phyloP scores from a whole-genome alignment of 2,329 filamentous ascomycete genomes.

The Phaeoacremonium minimum region DNA sequence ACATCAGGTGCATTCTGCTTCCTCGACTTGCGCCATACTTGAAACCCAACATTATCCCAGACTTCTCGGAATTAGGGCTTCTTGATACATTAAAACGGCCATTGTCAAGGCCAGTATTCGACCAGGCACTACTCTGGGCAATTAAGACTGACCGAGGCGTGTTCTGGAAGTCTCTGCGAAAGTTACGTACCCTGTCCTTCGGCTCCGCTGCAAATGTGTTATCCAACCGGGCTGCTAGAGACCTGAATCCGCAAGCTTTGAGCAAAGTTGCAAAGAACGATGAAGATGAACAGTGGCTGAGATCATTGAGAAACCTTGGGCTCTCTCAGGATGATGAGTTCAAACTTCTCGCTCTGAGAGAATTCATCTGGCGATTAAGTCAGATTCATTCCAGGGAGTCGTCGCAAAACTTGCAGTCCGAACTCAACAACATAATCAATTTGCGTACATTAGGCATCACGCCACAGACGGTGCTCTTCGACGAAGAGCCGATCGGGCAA shows the following conservation, averaged over 20 bases:
- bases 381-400: conserved; percentile 61
- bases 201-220: conserved; percentile 56
- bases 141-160: conserved; percentile 72
- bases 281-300: conserved; percentile 93
- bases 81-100: conserved; percentile 82
- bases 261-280: conserved; percentile 71
- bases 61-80: conserved; percentile 68
- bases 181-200: conserved; percentile 61
- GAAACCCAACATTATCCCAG: conserved; percentile 62
- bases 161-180: conserved; percentile 80
- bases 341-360: conserved; percentile 79
- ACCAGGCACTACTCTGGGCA: conserved; percentile 84
- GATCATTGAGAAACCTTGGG: conserved; percentile 77
- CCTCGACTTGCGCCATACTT: conserved; percentile 80
- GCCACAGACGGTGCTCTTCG: conserved; percentile 88
- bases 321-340: conserved; percentile 80
- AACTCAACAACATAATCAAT: conserved; percentile 68
- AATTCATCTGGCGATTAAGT: conserved; percentile 87
- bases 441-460: conserved; percentile 73
- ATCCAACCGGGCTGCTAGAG: conserved; percentile 51
- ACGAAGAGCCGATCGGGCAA: conserved; percentile 60
- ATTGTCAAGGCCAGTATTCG: conserved; percentile 73
- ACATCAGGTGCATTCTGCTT: conserved; percentile 76
- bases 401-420: conserved; percentile 23
- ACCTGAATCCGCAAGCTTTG: conserved; percentile 53